Conservation (phyloP, 306 rosid species). For the Prunus mira region DNA sequence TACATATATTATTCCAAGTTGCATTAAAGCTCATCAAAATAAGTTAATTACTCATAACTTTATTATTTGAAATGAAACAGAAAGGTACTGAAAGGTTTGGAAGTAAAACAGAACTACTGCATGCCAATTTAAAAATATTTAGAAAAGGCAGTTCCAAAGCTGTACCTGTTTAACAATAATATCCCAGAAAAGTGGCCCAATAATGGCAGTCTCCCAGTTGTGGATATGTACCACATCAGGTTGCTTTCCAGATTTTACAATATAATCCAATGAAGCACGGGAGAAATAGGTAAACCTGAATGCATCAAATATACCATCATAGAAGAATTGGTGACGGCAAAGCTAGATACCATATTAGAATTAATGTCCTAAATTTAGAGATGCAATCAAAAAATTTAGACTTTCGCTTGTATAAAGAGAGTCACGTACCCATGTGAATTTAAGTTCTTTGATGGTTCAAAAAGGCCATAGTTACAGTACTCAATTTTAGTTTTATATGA, state of each 20-base stretch:
- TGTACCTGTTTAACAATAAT: constrained; percentile 69
- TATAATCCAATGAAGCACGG: constrained; percentile 87
- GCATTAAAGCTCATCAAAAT: neutral
- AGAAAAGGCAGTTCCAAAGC: constrained; percentile 7
- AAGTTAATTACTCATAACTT: neutral
- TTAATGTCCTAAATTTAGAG: constrained; percentile 12
- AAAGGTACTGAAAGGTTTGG: neutral
- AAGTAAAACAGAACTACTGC: neutral
- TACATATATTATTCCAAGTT: neutral
- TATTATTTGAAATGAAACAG: neutral
- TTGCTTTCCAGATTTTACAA: constrained; percentile 78
- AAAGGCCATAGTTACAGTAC: neutral
- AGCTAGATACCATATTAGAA: constrained; percentile 13
- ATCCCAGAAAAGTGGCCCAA: constrained; percentile 98
- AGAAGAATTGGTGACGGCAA: neutral
- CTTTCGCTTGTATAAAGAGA: neutral
- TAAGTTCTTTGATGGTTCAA: neutral
- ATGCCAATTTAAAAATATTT: neutral
- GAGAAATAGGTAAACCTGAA: constrained; percentile 87
- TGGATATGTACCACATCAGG: constrained; percentile 87
- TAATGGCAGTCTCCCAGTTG: constrained; percentile 90
- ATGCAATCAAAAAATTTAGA: neutral
- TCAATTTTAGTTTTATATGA: neutral
- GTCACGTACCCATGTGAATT: no score
- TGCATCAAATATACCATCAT: constrained; percentile 22